A percentile compares a stretch with the other conserved stretches of the same genome.
phyloP scores from a whole-genome alignment of 2,329 filamentous ascomycete genomes.

The Penicillium freii region DNA sequence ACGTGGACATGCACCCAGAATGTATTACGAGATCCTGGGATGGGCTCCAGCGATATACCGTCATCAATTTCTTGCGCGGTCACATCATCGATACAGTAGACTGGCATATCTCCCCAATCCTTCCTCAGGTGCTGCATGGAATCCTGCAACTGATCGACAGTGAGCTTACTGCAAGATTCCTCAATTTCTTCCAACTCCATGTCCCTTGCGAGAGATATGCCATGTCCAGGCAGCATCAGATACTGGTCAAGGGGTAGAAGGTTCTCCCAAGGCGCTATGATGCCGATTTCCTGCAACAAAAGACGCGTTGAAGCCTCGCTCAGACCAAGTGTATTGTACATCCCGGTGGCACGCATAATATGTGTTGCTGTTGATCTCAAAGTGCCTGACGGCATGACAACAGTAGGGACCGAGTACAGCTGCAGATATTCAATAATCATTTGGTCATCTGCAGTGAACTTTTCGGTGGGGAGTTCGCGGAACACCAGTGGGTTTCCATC shows the following conservation, averaged over 20 bases:
- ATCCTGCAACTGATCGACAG: slow-evolving; percentile 45
- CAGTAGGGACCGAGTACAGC: slow-evolving; percentile 48
- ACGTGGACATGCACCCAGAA: slow-evolving; percentile 64
- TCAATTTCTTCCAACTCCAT: slow-evolving; percentile 32
- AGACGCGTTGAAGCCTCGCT: slow-evolving; percentile 43
- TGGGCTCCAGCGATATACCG: slow-evolving; percentile 57
- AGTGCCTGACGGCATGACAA: slow-evolving; percentile 39
- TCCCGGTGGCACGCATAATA: slow-evolving; percentile 55
- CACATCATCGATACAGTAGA: slow-evolving; percentile 60
- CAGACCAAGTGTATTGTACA: slow-evolving; percentile 50
- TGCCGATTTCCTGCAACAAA: slow-evolving; percentile 62
- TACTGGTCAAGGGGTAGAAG: slow-evolving; percentile 51
- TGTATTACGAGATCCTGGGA: slow-evolving; percentile 44
- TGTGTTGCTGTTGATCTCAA: slow-evolving; percentile 53
- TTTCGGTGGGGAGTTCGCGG: slow-evolving; percentile 35
- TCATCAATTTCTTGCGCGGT: slow-evolving; percentile 62
- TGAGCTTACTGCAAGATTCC: slow-evolving; percentile 26
- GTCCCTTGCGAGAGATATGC: slow-evolving; percentile 32
- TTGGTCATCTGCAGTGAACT: slow-evolving; percentile 51
- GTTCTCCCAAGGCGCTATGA: slow-evolving; percentile 60
- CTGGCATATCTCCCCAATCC: slow-evolving; percentile 56
- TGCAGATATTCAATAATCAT: slow-evolving; percentile 58
- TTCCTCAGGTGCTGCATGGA: slow-evolving; percentile 56
- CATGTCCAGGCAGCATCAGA: slow-evolving; percentile 52
- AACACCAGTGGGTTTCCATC: slow-evolving; percentile 29